Base-by-base conservation (phyloP, 2,329 filamentous ascomycete genomes). In the Fusarium sp. region DNA sequence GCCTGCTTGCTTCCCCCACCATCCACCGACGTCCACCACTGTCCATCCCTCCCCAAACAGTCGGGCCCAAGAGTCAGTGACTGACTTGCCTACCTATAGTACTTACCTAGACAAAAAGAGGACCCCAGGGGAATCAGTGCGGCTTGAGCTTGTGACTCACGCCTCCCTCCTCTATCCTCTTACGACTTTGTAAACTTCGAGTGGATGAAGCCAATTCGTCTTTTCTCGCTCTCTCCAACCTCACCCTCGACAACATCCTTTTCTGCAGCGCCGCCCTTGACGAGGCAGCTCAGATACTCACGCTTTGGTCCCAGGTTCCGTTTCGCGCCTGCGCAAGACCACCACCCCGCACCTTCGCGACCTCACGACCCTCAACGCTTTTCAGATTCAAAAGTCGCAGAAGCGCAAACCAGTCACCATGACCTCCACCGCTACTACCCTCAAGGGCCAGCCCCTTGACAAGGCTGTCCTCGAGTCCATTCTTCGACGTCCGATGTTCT, bases 391-490 rank as follows among this genome's bases (percentile, higher is more conserved):
- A 70, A 78, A 72, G 70, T 72, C 75, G 68, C 77, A 75, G 69
- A 81, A 79, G 67, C 64, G 66, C 64, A 76, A 70, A 50, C 62
- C 72, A 61, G 64, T 72, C 58, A 73, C 61, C 67, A 90, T 89
- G 88, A 83, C 86, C 59, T 83, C 87, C 67, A 83, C 85, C 66
- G 87, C 88, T 37, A 97, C 94, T 76, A 97, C 95, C 70, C 91
- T 95, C 82, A 95, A 93, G 85, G 97, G 96, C 79, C 92, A 98
- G 88, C 92, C 94, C 85, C 92, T 99, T 79, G 95, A 98, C 85
- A 92, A 95, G 80, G 86, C 89, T 69, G 87, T 90, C 67, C 91
- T 98, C 81, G 97, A 98, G 82, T 93, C 92, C 71, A 90, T 98
- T 81, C 92, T 98, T 79, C 92, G 93, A 77, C 93, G 95, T 76